Percentiles rank a stretch among this genome's conserved stretches.
Evolutionary conservation across 805 yeast genomes (phyloP).

Genomic region (Lipomyces sp.): DNA sequence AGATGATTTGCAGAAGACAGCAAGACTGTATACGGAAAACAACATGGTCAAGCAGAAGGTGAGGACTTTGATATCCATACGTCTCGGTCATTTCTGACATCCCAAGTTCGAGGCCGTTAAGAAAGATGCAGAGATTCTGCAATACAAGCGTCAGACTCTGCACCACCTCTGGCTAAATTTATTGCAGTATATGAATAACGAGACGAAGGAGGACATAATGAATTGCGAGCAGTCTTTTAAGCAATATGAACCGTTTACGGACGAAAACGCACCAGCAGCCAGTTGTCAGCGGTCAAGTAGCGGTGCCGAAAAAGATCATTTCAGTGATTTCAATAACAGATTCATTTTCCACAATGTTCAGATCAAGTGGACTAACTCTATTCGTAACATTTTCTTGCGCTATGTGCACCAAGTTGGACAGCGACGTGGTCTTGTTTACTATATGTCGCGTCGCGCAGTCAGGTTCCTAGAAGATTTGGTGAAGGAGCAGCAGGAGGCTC

Average conservation of each 20-base stretch:
- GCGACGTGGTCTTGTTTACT: slow-evolving; percentile 52
- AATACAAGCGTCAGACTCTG: slow-evolving; percentile 21
- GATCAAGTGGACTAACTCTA: slow-evolving; percentile 75
- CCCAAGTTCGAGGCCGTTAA: slow-evolving; percentile 21
- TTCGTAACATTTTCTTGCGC: slow-evolving; percentile 66
- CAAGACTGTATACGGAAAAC: slow-evolving; percentile 25
- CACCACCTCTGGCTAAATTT: slow-evolving; percentile 31
- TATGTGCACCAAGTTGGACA: slow-evolving; percentile 59
- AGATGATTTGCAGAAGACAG: slow-evolving; percentile 19
- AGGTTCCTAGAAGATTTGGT: slow-evolving; percentile 58
- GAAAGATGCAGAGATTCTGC: slow-evolving; percentile 24
- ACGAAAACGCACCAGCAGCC: neutral
- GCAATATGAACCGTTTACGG: slow-evolving; percentile 13
- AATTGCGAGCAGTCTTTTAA: neutral
- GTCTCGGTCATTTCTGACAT: neutral
- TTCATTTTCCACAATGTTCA: slow-evolving; percentile 74
- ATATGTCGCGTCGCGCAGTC: slow-evolving; percentile 56
- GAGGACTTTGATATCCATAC: neutral
- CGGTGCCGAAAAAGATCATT: slow-evolving; percentile 19
- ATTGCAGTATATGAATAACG: slow-evolving; percentile 17
- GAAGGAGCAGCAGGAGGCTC: slow-evolving; percentile 42
- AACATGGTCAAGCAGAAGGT: slow-evolving; percentile 21
- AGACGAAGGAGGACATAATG: slow-evolving; percentile 6
- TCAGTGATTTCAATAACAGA: slow-evolving; percentile 59
- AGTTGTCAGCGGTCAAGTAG: slow-evolving; percentile 6